Percentiles rank a stretch among this genome's conserved stretches.
Conservation (phyloP, 495 filamentous ascomycete species). For the Terfezia claveryi region DNA sequence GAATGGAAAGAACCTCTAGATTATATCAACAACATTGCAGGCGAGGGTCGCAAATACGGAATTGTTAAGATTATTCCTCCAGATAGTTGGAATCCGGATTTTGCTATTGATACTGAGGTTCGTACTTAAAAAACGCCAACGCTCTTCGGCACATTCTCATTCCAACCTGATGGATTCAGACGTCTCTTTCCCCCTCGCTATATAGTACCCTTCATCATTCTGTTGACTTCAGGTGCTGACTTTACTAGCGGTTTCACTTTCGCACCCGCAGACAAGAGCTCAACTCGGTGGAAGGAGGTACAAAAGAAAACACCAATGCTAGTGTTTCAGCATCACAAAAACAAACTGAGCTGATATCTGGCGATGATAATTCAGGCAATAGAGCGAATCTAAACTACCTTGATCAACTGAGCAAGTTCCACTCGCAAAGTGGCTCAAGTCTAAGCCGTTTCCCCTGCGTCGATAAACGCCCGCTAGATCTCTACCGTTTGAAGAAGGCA, state of each 20-base stretch:
- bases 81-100: slow-evolving; percentile 76
- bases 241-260: slow-evolving; percentile 73
- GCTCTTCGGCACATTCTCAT: neutral
- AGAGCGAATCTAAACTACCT: slow-evolving; percentile 91
- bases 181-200: slow-evolving; percentile 4
- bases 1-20: slow-evolving; percentile 86
- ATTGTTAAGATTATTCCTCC: slow-evolving; percentile 91
- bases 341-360: neutral
- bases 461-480: slow-evolving; percentile 88
- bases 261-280: slow-evolving; percentile 89
- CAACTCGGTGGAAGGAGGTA: slow-evolving; percentile 96
- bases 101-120: slow-evolving; percentile 95
- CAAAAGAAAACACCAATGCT: slow-evolving; percentile 26
- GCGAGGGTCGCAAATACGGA: slow-evolving; percentile 66
- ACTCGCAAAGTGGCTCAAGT: slow-evolving; percentile 88
- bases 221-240: neutral
- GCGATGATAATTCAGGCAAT: slow-evolving; percentile 38
- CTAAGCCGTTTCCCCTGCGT: slow-evolving; percentile 87
- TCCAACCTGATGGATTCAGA: neutral
- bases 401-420: slow-evolving; percentile 85
- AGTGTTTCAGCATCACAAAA: slow-evolving; percentile 19
- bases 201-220: slow-evolving; percentile 1
- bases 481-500: slow-evolving; percentile 91
- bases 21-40: slow-evolving; percentile 74
- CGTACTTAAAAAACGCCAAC: slow-evolving; percentile 15